Evolutionary conservation across 495 filamentous ascomycete genomes (phyloP).

Genomic region (Aspergillus bridgeri): DNA sequence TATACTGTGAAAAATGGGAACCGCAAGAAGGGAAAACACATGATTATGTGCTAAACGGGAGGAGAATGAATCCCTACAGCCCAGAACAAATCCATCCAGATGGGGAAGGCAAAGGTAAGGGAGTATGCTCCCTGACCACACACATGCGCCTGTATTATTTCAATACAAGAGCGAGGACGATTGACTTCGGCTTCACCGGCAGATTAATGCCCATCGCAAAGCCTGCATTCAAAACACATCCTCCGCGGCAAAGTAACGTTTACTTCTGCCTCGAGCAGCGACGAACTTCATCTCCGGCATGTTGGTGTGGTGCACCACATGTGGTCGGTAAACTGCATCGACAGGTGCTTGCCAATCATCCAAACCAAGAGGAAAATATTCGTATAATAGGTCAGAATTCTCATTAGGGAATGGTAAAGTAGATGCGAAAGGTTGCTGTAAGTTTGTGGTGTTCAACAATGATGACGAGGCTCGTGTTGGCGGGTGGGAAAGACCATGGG

Average conservation of each 20-base stretch:
- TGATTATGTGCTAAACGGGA: constrained; percentile 1
- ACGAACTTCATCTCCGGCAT: constrained; percentile 74
- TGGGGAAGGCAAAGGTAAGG: constrained; percentile 4
- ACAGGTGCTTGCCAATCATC: constrained; percentile 93
- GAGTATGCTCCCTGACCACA: constrained; percentile 8
- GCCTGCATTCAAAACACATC: constrained; percentile 36
- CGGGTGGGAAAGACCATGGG: constrained; percentile 30
- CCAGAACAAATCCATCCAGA: constrained; percentile 11
- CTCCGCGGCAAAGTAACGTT: constrained; percentile 78
- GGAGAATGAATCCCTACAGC: not conserved
- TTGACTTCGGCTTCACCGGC: not conserved
- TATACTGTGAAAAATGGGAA: constrained; percentile 9
- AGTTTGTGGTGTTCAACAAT: constrained; percentile 36
- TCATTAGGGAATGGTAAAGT: constrained; percentile 59
- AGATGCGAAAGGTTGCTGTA: constrained; percentile 38
- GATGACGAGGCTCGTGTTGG: constrained; percentile 34
- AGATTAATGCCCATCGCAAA: not conserved
- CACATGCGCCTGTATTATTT: not conserved
- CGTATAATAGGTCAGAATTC: constrained; percentile 76
- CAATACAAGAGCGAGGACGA: too few relatives aligned
- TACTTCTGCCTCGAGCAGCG: constrained; percentile 65
- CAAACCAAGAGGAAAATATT: constrained; percentile 84
- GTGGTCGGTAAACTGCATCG: constrained; percentile 87
- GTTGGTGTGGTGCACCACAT: constrained; percentile 86
- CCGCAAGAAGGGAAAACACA: constrained; percentile 10